Percentiles rank a stretch among this genome's conserved stretches.
phyloP scores from a whole-genome alignment of 2,329 filamentous ascomycete genomes.

The Talaromyces sp. region DNA sequence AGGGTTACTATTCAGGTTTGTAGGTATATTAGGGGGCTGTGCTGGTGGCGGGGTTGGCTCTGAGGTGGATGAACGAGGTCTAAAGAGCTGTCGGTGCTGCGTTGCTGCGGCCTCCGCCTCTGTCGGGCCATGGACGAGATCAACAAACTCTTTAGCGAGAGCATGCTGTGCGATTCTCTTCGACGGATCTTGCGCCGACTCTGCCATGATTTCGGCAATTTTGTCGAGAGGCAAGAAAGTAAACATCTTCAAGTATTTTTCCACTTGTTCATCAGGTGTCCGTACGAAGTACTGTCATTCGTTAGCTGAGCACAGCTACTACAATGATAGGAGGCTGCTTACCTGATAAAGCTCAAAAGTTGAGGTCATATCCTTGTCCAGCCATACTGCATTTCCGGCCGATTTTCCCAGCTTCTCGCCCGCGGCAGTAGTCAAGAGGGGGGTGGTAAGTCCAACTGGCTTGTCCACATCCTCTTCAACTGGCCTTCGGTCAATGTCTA shows the following conservation, averaged over 20 bases:
- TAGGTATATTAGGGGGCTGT: slow-evolving; percentile 21
- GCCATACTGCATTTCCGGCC: slow-evolving; percentile 89
- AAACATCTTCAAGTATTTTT: slow-evolving; percentile 79
- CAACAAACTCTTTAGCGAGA: slow-evolving; percentile 77
- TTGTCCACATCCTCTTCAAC: slow-evolving; percentile 38
- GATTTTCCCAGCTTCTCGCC: slow-evolving; percentile 95
- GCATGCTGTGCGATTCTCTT: slow-evolving; percentile 77
- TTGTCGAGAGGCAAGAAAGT: slow-evolving; percentile 74
- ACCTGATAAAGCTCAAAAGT: slow-evolving; percentile 80
- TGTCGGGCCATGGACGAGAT: slow-evolving; percentile 69
- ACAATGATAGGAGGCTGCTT: slow-evolving; percentile 1
- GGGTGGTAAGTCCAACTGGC: slow-evolving; percentile 85
- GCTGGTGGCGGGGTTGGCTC: slow-evolving; percentile 32
- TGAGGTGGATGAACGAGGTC: slow-evolving; percentile 32
- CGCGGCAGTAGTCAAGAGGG: slow-evolving; percentile 77
- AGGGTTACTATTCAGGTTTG: slow-evolving; percentile 23
- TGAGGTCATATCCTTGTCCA: slow-evolving; percentile 76
- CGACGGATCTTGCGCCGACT: slow-evolving; percentile 65
- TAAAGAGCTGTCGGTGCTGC: slow-evolving; percentile 52
- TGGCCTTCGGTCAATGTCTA: slow-evolving; percentile 37
- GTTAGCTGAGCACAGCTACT: slow-evolving; percentile 22
- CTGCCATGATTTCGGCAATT: slow-evolving; percentile 66
- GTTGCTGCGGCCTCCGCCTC: slow-evolving; percentile 62
- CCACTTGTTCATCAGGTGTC: slow-evolving; percentile 75
- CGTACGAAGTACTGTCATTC: slow-evolving; percentile 72